Conservation (phyloP, 169 alveolate species). For the Plasmodium fragile region DNA sequence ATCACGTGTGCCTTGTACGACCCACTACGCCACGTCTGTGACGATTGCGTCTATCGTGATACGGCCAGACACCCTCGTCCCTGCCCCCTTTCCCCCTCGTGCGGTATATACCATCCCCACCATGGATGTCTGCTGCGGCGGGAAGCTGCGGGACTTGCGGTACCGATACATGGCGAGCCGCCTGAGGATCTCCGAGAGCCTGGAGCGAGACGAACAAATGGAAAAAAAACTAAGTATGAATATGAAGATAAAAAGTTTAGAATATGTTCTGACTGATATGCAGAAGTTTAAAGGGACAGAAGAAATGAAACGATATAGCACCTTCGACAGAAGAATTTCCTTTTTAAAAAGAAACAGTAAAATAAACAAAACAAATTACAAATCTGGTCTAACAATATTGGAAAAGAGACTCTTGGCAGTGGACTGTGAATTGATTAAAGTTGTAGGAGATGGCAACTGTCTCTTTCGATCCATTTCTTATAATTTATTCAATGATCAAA, state of each 20-base stretch:
- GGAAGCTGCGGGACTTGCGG: slow-evolving; percentile 2
- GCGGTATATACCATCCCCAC: background rate
- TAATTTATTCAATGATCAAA: slow-evolving; percentile 78
- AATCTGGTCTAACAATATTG: slow-evolving; percentile 37
- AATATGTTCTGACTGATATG: background rate
- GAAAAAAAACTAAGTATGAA: slow-evolving; percentile 3
- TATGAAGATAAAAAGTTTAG: slow-evolving; percentile 41
- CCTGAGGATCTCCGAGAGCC: slow-evolving; percentile 7
- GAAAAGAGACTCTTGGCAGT: slow-evolving; percentile 77
- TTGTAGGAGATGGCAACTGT: slow-evolving; percentile 84
- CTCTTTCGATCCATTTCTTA: slow-evolving; percentile 82
- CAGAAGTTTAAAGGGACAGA: slow-evolving; percentile 5
- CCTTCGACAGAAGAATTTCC: slow-evolving; percentile 52
- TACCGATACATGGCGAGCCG: slow-evolving; percentile 23
- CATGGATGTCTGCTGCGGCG: slow-evolving; percentile 1
- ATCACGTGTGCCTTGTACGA: background rate
- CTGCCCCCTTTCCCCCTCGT: background rate
- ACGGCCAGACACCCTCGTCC: background rate
- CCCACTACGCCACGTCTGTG: background rate
- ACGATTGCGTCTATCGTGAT: background rate
- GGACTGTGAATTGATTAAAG: slow-evolving; percentile 67
- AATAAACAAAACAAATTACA: background rate
- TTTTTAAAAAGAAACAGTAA: slow-evolving; percentile 33
- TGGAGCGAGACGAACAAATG: slow-evolving; percentile 50
- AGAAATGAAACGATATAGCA: slow-evolving; percentile 20